phyloP scores from a whole-genome alignment of 768 basidiomycete species.

The Leccinum broughii region DNA sequence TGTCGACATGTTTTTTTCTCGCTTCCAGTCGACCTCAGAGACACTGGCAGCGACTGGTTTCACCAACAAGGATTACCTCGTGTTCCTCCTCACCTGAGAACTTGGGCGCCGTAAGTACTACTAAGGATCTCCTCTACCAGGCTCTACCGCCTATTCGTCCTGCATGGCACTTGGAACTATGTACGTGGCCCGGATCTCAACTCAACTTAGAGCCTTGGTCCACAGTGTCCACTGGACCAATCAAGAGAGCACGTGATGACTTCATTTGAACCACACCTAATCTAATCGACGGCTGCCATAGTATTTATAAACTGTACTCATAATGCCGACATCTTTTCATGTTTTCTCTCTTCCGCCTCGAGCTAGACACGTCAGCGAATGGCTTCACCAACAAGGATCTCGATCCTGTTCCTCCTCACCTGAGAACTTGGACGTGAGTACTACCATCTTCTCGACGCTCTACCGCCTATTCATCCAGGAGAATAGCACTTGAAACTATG shows the following conservation, averaged over 20 bases:
- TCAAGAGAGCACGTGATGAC: slow-evolving; percentile 26
- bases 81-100: no score
- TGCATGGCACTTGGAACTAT: slow-evolving; percentile 55
- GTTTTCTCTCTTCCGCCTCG: no score
- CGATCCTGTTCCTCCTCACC: slow-evolving; percentile 65
- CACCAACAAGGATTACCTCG: no score
- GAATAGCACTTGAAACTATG: slow-evolving; percentile 54
- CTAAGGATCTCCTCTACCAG: neutral
- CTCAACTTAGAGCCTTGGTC: slow-evolving; percentile 18
- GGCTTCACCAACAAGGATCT: slow-evolving; percentile 75
- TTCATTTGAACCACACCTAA: slow-evolving; percentile 5
- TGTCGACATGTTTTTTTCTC: slow-evolving; percentile 3
- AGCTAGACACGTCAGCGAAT: slow-evolving; percentile 40
- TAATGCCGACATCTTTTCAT: neutral
- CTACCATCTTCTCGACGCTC: neutral
- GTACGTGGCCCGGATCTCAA: slow-evolving; percentile 49
- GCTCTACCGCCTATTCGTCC: neutral
- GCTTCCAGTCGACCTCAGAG: neutral
- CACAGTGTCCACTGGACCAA: neutral
- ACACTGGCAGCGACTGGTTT: no score
- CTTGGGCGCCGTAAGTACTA: neutral
- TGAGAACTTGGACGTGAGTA: slow-evolving; percentile 60
- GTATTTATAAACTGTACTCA: neutral
- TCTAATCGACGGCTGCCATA: slow-evolving; percentile 11
- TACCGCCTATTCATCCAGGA: neutral